A percentile compares a stretch with the other conserved stretches of the same genome.
phyloP scores from a whole-genome alignment of 805 yeast species.

The Barnettozyma salicaria region DNA sequence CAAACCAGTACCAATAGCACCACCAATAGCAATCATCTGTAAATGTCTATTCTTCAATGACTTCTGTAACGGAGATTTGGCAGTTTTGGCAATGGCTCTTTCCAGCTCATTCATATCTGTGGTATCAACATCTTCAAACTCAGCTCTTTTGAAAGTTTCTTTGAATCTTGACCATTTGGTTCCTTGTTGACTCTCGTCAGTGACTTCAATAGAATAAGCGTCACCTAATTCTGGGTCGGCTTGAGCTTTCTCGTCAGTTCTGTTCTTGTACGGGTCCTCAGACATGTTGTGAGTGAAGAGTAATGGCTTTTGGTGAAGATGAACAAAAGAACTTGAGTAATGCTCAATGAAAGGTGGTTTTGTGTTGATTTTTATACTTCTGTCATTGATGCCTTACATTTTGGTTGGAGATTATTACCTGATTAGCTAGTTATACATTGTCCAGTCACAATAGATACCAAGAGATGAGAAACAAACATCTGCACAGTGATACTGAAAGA shows the following conservation, averaged over 20 bases:
- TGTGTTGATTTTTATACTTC: too few species aligned
- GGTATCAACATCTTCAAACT: slow-evolving; percentile 12
- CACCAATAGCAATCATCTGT: slow-evolving; percentile 79
- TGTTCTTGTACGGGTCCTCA: slow-evolving; percentile 7
- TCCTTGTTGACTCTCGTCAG: slow-evolving; percentile 6
- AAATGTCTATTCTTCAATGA: slow-evolving; percentile 47
- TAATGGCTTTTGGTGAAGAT: too few species aligned
- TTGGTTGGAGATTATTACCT: too few species aligned
- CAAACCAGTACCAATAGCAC: slow-evolving; percentile 79
- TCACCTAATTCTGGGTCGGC: slow-evolving; percentile 24
- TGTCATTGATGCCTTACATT: too few species aligned
- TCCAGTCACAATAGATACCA: too few species aligned
- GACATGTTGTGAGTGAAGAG: too few species aligned
- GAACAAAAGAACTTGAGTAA: too few species aligned
- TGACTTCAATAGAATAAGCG: slow-evolving; percentile 14
- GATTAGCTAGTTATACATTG: too few species aligned
- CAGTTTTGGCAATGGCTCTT: slow-evolving; percentile 33
- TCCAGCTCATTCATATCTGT: slow-evolving; percentile 35
- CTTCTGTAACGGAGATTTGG: slow-evolving; percentile 27
- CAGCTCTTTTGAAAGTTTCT: slow-evolving; percentile 17
- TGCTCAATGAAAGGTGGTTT: too few species aligned
- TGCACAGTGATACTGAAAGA: too few species aligned
- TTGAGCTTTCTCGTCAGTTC: slow-evolving; percentile 7
- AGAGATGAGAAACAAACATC: too few species aligned
- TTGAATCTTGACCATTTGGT: slow-evolving; percentile 19